phyloP scores from a whole-genome alignment of 495 filamentous ascomycete genomes.

The Copromyces sp. region DNA sequence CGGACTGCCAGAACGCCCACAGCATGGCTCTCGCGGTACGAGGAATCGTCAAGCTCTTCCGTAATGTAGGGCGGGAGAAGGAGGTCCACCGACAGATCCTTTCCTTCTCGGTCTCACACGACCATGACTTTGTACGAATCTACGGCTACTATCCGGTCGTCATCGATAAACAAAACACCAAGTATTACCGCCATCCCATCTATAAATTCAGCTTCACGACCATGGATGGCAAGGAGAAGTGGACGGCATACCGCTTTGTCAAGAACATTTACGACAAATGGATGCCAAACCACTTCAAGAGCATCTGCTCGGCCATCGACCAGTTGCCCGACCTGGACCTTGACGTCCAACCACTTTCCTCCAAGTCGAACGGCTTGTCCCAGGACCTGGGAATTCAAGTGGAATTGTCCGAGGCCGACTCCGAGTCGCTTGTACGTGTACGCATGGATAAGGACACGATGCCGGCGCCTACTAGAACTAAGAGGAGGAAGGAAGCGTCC shows the following conservation, averaged over 20 bases:
- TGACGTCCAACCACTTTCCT: constrained; percentile 7
- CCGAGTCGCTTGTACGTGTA: not conserved
- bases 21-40: constrained; percentile 31
- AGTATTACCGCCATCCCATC: constrained; percentile 8
- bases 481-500: too few species aligned
- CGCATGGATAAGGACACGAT: not conserved
- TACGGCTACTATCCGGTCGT: constrained; percentile 28
- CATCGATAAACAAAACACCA: constrained; percentile 4
- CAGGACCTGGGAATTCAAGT: not conserved
- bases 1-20: constrained; percentile 11
- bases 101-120: constrained; percentile 40
- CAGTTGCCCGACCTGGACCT: constrained; percentile 18
- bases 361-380: constrained; percentile 7
- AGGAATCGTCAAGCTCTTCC: constrained; percentile 26
- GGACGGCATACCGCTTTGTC: not conserved
- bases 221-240: not conserved
- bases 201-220: not conserved
- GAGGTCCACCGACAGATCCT: constrained; percentile 33
- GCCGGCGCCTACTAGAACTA: too few species aligned
- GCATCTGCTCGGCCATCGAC: constrained; percentile 31
- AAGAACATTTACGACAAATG: constrained; percentile 32
- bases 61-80: constrained; percentile 19
- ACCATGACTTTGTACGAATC: constrained; percentile 35
- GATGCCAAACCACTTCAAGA: constrained; percentile 28
- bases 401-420: not conserved